A percentile compares a stretch with the other conserved stretches of the same genome.
Conservation (phyloP, 176 grass and related monocot species). For the Guadua angustifolia region DNA sequence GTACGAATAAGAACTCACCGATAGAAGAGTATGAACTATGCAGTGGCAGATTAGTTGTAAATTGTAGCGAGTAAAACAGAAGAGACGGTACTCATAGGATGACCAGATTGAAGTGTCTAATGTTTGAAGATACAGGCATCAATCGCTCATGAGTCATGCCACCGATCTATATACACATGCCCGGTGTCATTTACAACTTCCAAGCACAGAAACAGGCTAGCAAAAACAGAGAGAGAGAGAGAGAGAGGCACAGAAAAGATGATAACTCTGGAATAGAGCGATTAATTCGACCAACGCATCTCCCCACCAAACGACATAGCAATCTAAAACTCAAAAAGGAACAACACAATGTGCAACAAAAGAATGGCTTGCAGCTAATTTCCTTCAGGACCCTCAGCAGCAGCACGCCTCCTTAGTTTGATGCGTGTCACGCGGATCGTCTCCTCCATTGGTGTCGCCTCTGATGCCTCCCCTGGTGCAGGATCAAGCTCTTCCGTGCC, state of each 20-base stretch:
- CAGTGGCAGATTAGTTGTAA: not conserved
- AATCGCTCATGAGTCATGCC: constrained; percentile 19
- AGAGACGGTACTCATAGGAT: not conserved
- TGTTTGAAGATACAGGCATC: constrained; percentile 22
- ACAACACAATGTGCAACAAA: constrained; percentile 38
- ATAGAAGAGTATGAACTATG: not conserved
- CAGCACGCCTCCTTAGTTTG: constrained; percentile 77
- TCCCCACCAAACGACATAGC: constrained; percentile 38
- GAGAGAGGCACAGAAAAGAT: not conserved
- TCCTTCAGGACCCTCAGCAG: constrained; percentile 43
- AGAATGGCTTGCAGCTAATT: constrained; percentile 44
- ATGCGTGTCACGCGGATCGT: constrained; percentile 70
- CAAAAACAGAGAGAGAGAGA: not conserved
- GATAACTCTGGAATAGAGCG: constrained; percentile 21
- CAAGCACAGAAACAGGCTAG: constrained; percentile 25
- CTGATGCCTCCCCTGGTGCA: not conserved
- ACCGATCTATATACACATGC: constrained; percentile 55
- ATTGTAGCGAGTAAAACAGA: not conserved
- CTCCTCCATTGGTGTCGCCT: constrained; percentile 40
- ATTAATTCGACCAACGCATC: constrained; percentile 32
- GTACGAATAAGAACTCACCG: not conserved
- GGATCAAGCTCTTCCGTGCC: constrained; percentile 45
- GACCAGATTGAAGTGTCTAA: constrained; percentile 18
- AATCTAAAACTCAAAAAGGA: constrained; percentile 39
- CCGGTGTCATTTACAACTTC: constrained; percentile 51